Percentiles rank a stretch among this genome's conserved stretches.
These are phyloP conservation scores for Talaromyces funiculosus DNA, from an alignment of 2,329 filamentous ascomycete genomes.

Conservation along the genomic window DNA sequence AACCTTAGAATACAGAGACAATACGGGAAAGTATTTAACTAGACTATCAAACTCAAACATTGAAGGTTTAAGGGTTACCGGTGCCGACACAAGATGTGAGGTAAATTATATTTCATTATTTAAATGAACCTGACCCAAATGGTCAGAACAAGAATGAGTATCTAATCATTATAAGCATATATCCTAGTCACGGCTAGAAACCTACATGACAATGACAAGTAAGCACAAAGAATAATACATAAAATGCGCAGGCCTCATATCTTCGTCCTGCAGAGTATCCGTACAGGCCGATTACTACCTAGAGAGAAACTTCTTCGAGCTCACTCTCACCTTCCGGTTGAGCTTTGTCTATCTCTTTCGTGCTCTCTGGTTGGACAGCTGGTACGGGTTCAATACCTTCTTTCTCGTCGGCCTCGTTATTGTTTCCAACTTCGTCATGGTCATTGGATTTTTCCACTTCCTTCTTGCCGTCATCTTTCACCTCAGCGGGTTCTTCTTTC, in stretches of 20 bases:
- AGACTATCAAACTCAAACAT: too few species aligned
- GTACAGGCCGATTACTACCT: not conserved
- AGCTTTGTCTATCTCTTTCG: constrained; percentile 5
- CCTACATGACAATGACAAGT: not conserved
- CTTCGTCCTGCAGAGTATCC: not conserved
- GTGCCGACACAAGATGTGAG: not conserved
- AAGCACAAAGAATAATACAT: not conserved
- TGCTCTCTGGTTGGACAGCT: not conserved
- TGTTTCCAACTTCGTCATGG: constrained; percentile 16
- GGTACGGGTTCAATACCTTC: constrained; percentile 10
- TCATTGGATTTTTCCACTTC: constrained; percentile 12
- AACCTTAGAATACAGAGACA: too few species aligned
- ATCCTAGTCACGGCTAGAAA: not conserved
- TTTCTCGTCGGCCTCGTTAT: constrained; percentile 2
- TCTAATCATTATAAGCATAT: constrained; percentile 7
- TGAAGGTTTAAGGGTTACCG: not conserved
- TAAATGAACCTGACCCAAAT: not conserved
- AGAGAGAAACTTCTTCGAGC: constrained; percentile 21
- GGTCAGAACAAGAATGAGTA: not conserved
- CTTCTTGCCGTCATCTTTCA: constrained; percentile 10
- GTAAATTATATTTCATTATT: not conserved
- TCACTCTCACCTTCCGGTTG: constrained; percentile 16
- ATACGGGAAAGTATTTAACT: too few species aligned
- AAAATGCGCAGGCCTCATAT: not conserved
- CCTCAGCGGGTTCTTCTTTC: constrained; percentile 14